phyloP scores from a whole-genome alignment of 116 monocot genomes.

The Trichopus zeylanicus region DNA sequence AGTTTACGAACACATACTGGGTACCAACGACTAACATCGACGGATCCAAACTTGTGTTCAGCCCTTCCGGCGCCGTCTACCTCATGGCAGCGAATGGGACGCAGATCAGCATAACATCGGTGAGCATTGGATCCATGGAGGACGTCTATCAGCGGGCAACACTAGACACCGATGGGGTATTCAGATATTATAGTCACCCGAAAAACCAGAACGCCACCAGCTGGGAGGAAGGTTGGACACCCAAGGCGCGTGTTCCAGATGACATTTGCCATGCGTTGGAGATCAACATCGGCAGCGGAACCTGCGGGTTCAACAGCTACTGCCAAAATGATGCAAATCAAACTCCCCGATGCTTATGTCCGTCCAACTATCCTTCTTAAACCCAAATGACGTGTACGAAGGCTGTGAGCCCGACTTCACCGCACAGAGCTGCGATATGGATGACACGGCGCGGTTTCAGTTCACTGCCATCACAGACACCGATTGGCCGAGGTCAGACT shows the following conservation, averaged over 20 bases:
- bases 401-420: constrained; percentile 22
- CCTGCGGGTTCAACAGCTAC: constrained; percentile 35
- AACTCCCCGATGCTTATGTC: constrained; percentile 13
- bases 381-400: constrained; percentile 2
- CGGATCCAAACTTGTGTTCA: constrained; percentile 4
- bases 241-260: neutral
- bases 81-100: neutral
- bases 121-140: neutral
- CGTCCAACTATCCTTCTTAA: constrained; percentile 10
- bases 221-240: constrained; percentile 4
- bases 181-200: constrained; percentile 12
- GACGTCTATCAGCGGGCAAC: neutral
- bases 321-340: constrained; percentile 2
- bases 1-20: constrained; percentile 1
- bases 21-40: neutral
- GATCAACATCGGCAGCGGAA: constrained; percentile 14
- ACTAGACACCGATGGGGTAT: constrained; percentile 8
- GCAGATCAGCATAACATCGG: neutral
- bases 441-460: neutral
- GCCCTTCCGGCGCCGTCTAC: constrained; percentile 11
- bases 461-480: constrained; percentile 5
- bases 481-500: constrained; percentile 27
- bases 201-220: constrained; percentile 1
- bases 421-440: neutral
- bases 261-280: constrained; percentile 7